Conservation (phyloP, 305 asterid species). For the Withania somnifera region DNA sequence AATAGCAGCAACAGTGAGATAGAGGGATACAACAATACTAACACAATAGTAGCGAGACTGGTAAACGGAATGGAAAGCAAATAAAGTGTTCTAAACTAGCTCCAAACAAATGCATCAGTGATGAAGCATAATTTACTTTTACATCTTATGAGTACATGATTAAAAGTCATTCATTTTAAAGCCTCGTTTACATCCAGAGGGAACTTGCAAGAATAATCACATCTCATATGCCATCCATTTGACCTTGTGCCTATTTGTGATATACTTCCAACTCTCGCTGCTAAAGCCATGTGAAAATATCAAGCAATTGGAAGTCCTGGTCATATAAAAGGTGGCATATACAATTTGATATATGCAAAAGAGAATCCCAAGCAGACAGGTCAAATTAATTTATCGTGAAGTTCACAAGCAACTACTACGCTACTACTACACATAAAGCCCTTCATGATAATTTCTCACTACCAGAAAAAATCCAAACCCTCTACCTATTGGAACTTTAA, state of each 20-base stretch:
- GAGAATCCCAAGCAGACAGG: background rate
- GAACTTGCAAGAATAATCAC: background rate
- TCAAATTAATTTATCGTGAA: background rate
- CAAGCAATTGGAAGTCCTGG: background rate
- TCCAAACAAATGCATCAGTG: background rate
- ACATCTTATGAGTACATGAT: background rate
- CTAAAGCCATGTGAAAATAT: background rate
- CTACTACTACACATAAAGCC: background rate
- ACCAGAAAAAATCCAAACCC: background rate
- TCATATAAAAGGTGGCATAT: background rate
- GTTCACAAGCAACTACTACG: background rate
- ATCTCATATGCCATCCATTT: background rate
- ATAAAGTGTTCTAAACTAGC: background rate
- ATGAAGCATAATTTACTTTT: background rate
- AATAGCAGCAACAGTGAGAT: background rate
- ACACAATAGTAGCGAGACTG: too few relatives aligned
- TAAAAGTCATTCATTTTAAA: background rate
- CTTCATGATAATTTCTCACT: background rate
- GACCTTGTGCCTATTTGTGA: background rate
- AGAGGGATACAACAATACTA: background rate
- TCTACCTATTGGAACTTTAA: background rate
- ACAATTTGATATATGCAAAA: background rate
- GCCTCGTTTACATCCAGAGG: background rate
- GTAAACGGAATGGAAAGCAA: background rate
- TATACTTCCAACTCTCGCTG: background rate